These are phyloP conservation scores for Leishmania braziliensis DNA, from an alignment of 208 protist species.

Conservation along the genomic window DNA sequence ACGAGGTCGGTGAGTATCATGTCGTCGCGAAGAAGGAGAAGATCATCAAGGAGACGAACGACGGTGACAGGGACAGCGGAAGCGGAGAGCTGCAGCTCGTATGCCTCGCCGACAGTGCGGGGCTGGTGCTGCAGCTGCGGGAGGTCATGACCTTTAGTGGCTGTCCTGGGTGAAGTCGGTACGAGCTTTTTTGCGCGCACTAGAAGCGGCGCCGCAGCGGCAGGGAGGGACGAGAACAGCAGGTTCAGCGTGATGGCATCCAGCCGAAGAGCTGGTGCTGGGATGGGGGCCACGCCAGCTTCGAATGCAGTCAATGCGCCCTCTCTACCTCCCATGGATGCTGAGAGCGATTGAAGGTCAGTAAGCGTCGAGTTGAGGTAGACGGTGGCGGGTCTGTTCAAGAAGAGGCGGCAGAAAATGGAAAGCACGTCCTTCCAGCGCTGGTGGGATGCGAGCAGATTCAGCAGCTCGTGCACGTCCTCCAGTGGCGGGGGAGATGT, in stretches of 20 bases:
- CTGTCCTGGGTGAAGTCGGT: neutral
- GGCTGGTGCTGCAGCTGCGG: neutral
- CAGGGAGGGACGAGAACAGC: constrained; percentile 61
- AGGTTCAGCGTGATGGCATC: constrained; percentile 55
- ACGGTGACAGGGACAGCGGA: constrained; percentile 36
- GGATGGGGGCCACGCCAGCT: neutral
- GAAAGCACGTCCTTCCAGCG: constrained; percentile 43
- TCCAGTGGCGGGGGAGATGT: constrained; percentile 19
- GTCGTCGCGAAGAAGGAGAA: constrained; percentile 74
- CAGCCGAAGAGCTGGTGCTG: constrained; percentile 25
- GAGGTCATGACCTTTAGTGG: neutral
- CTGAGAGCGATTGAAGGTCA: neutral
- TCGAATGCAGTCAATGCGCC: no score
- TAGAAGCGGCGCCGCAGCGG: neutral
- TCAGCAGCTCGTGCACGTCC: constrained; percentile 66
- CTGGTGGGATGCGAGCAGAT: constrained; percentile 40
- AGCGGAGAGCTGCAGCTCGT: constrained; percentile 25
- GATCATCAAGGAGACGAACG: constrained; percentile 56
- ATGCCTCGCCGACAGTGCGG: neutral
- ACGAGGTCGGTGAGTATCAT: constrained; percentile 67
- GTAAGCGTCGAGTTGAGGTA: constrained; percentile 22
- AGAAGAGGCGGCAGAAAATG: constrained; percentile 46
- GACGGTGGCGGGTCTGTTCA: constrained; percentile 14
- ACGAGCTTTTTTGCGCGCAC: neutral
- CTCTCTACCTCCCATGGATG: neutral